Percentiles rank a stretch among this genome's conserved stretches.
Evolutionary conservation across 1,284 basidiomycete species (phyloP).

Genomic region (Amylostereum chailletii): DNA sequence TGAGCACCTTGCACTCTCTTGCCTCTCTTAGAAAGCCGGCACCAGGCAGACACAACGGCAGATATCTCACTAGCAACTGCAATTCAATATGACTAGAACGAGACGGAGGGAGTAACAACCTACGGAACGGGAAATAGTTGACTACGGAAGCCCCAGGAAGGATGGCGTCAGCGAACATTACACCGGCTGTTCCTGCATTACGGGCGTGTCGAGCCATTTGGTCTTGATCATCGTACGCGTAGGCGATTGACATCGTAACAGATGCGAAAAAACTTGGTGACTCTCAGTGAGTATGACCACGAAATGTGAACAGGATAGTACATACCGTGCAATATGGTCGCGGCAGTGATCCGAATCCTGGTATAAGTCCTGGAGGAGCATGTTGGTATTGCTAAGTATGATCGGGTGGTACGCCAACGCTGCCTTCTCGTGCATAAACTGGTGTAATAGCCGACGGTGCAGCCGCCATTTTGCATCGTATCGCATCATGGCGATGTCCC

Average conservation of each 20-base stretch:
- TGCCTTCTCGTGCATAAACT: not conserved
- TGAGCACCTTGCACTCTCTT: conserved; percentile 18
- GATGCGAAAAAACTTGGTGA: too few relatives aligned
- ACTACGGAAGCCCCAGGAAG: conserved; percentile 28
- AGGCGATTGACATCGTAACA: too few relatives aligned
- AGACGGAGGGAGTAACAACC: not conserved
- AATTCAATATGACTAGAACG: too few relatives aligned
- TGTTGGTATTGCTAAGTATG: not conserved
- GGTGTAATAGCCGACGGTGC: not conserved
- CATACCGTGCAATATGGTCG: not conserved
- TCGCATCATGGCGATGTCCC: not conserved
- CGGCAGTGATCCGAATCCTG: not conserved
- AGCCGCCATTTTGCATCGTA: not conserved
- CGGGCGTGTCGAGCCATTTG: too few relatives aligned
- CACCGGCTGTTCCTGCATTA: too few relatives aligned
- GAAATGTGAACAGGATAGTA: too few relatives aligned
- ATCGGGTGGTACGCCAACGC: not conserved
- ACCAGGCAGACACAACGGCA: conserved; percentile 29
- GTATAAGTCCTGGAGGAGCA: not conserved
- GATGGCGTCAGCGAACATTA: too few relatives aligned
- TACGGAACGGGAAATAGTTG: conserved; percentile 25
- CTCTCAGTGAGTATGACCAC: too few relatives aligned
- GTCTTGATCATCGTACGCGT: too few relatives aligned
- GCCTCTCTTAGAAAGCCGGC: conserved; percentile 24
- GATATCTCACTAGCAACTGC: conserved; percentile 19